Evolutionary conservation across 2,329 filamentous ascomycete species (phyloP).

Genomic region (Parafenestella ontariensis): DNA sequence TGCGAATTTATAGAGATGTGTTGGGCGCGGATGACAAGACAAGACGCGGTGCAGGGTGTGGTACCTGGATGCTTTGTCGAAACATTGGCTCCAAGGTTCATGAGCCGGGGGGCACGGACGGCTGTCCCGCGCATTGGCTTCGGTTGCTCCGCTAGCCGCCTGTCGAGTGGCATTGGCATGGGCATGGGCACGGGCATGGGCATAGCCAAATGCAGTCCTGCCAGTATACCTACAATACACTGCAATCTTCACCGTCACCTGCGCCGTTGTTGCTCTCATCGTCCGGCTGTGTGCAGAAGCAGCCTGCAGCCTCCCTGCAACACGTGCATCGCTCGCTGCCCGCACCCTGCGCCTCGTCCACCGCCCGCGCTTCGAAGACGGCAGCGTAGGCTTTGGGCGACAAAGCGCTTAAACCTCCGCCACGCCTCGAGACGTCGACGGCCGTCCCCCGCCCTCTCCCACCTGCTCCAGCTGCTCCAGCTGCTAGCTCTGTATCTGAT

Average conservation of each 20-base stretch:
- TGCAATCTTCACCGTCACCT: neutral
- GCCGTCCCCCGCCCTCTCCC: conserved; percentile 5
- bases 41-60: neutral
- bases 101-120: conserved; percentile 7
- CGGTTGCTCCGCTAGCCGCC: conserved; percentile 20
- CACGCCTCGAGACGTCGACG: conserved; percentile 7
- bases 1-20: too few relatives aligned
- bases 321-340: neutral
- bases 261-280: neutral
- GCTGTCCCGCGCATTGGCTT: conserved; percentile 15
- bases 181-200: neutral
- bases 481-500: conserved; percentile 29
- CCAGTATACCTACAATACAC: neutral
- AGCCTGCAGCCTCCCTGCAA: neutral
- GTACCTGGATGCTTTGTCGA: conserved; percentile 20
- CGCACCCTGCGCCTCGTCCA: neutral
- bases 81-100: conserved; percentile 16
- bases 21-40: too few relatives aligned
- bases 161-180: conserved; percentile 4
- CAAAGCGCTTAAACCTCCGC: conserved; percentile 20
- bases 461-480: conserved; percentile 1
- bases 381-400: conserved; percentile 16
- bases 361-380: conserved; percentile 6
- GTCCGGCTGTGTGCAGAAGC: neutral
- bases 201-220: conserved; percentile 4